Evolutionary conservation across 2,329 filamentous ascomycete species (phyloP), one percentile per base, ranked within the genome.

Genomic region (Penicillium sp.): DNA sequence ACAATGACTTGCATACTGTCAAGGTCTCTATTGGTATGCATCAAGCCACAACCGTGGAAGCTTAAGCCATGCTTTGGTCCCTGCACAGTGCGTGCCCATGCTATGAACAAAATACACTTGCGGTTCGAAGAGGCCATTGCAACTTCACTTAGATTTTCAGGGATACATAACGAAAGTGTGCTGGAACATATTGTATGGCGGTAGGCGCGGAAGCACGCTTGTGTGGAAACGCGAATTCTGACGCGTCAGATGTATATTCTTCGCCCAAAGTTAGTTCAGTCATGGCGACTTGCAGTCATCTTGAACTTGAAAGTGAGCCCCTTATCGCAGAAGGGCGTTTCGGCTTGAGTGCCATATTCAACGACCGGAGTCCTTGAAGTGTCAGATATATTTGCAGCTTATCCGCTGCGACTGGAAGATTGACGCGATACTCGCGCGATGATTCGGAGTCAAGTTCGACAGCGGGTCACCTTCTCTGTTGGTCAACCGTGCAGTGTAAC

Each of bases 1-100:
- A 59, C 47, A 52, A 59, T 59, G 49, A 52, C 52, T n/a, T 30
- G 21, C 30, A 48, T 35, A 7, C 31, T 49, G 21, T 17, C 50
- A 50, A 41, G 15, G 31, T 41, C 35, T 41, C 11, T 13, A 38
- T 38, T 38, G 35, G 35, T 38, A 38, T 9, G 35, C 35, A 13
- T 41, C 35, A 13, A 41, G 35, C 35, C 35, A 41, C 35, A 41
- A 19, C 26, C 23, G 55, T 29, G 21, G 46, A 8, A 13, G 35
- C 35, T 41, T 15, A 41, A 41, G 35, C 35, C 35, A 41, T 41
- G 2, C 35, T 41, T 41, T 41, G 35, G 35, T 41, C 35, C 35
- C 13, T 41, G 35, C n/a, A 44, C 30, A 31, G 11, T 41, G 26
- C 11, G 13, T 15, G 13, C 13, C 35, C 4, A 1, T 41, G 15